Evolutionary conservation across 345 rosid genomes (phyloP), one percentile per base, ranked within the genome.

Genomic region (Draba incana): DNA sequence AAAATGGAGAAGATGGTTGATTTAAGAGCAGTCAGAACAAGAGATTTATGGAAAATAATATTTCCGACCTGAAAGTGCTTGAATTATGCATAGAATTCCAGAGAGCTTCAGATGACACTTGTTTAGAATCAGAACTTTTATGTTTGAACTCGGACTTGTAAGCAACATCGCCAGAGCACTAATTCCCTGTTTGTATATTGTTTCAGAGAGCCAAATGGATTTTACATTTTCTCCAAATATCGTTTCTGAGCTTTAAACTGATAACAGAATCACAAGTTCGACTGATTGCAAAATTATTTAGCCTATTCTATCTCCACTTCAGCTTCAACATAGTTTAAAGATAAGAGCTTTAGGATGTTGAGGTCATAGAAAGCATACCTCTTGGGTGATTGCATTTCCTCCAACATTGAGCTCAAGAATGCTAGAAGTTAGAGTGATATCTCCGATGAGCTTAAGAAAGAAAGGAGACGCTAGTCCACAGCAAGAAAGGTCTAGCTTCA

Each of bases 81-180:
- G 86, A 60, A 89, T 69, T 66, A 94, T 68, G 76, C 84, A 80
- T 68, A 89, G 81, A 62, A 89, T 65, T 66, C 88, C 92, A 10
- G 77, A 46, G 61, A 85, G 84, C 68, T 90, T 92, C 69, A 94
- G 86, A 71, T 82, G 84, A 78, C 98, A 91, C 70, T 82, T 89
- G 78, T 81, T 82, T 60, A 91, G 76, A 23, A 77, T 66, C 81
- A 94, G 66, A 72, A 83, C 76, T 79, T 80, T 87, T 33, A 91
- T 61, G 74, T 81, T 78, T 64, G 93, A 86, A 62, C 70, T 74
- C 60, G 92, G 86, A 76, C 83, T 82, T 56, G 15, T 60, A 49
- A 94, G 90, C 77, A 91, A 77, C 39, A 83, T 79, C 16, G 69
- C 85, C 42, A 94, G 64, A 57, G 88, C 86, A 77, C 42, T 65